These are phyloP conservation scores for Blumeria hordei DNA, from an alignment of 2,329 filamentous ascomycete genomes.

Conservation along the genomic window DNA sequence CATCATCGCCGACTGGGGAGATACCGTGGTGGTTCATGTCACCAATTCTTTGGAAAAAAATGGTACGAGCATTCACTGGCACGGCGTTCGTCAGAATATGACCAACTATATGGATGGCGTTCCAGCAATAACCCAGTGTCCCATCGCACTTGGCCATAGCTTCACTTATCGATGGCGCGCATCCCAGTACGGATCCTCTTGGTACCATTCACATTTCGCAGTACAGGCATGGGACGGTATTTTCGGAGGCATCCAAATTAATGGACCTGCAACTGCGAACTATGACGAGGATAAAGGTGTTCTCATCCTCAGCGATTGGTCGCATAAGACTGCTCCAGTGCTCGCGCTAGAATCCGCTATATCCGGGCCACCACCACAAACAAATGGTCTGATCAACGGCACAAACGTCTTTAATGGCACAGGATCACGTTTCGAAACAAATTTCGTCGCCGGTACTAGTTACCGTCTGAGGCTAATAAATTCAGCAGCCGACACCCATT, in stretches of 20 bases:
- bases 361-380: constrained; percentile 11
- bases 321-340: constrained; percentile 9
- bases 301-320: constrained; percentile 17
- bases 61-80: constrained; percentile 26
- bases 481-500: constrained; percentile 9
- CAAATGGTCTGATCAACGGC: constrained; percentile 13
- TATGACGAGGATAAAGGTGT: constrained; percentile 37
- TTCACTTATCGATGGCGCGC: constrained; percentile 8
- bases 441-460: constrained; percentile 17
- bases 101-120: constrained; percentile 34
- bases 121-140: constrained; percentile 19
- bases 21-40: constrained; percentile 2
- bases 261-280: constrained; percentile 29
- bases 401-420: constrained; percentile 6
- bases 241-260: constrained; percentile 33
- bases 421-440: constrained; percentile 13
- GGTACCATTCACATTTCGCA: constrained; percentile 35
- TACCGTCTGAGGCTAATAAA: constrained; percentile 24
- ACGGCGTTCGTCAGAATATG: constrained; percentile 30
- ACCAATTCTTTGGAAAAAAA: constrained; percentile 2
- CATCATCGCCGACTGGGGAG: constrained; percentile 4
- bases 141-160: constrained; percentile 12
- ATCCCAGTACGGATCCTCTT: constrained; percentile 22
- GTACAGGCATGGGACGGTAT: constrained; percentile 27
- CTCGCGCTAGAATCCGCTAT: constrained; percentile 6